Conservation (phyloP, 352 stramenopile species). For the Phytophthora chlamydospora region DNA sequence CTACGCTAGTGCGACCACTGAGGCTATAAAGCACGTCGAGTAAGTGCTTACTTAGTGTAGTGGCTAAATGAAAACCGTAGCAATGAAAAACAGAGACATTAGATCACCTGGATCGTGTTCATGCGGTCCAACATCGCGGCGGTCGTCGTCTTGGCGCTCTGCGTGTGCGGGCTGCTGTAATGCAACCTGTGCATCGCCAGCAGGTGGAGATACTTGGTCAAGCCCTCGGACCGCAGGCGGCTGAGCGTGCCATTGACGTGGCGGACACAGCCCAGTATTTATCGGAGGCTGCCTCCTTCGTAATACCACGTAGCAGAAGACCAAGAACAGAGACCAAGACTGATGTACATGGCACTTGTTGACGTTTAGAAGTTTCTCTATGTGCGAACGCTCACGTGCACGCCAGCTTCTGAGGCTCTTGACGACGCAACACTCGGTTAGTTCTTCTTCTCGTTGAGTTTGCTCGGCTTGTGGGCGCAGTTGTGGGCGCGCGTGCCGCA, state of each 20-base stretch:
- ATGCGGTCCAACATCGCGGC: conserved; percentile 45
- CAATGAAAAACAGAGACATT: too few species aligned
- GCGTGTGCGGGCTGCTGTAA: conserved; percentile 54
- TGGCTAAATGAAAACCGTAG: too few species aligned
- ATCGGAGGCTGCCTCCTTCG: conserved; percentile 9
- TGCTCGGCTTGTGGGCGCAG: conserved; percentile 30
- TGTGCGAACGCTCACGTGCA: conserved; percentile 23
- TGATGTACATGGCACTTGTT: conserved; percentile 26
- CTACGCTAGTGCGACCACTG: too few species aligned
- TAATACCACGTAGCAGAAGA: neutral
- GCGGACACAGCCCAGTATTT: conserved; percentile 8
- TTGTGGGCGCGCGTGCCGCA: conserved; percentile 61
- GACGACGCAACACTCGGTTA: conserved; percentile 5
- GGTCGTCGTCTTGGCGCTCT: conserved; percentile 58
- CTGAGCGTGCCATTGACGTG: conserved; percentile 30
- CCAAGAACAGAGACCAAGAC: neutral
- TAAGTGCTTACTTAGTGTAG: too few species aligned
- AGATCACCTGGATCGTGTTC: conserved; percentile 77
- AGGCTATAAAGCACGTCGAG: too few species aligned
- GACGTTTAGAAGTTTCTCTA: conserved; percentile 29
- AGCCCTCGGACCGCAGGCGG: conserved; percentile 43
- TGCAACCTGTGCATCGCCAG: conserved; percentile 74
- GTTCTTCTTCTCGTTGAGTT: conserved; percentile 22
- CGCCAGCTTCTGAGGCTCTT: neutral
- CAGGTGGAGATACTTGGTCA: conserved; percentile 76